phyloP scores from a whole-genome alignment of 108 stramenopile genomes.

The Aurantiochytrium sp. region DNA sequence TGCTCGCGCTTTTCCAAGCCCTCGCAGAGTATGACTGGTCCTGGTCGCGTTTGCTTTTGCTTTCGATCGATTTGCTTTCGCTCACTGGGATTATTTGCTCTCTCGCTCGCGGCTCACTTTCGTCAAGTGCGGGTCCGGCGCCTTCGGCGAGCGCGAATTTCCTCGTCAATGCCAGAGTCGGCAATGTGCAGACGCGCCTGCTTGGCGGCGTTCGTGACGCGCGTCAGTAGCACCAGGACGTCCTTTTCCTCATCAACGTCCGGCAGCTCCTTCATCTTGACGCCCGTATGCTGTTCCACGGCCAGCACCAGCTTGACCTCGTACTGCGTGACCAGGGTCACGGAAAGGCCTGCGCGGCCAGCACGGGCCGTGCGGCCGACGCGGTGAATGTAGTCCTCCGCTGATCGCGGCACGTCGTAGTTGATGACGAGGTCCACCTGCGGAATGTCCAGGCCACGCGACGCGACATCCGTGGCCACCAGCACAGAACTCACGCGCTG shows the following conservation, averaged over 20 bases:
- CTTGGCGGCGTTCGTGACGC: slow-evolving; percentile 47
- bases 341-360: slow-evolving; percentile 23
- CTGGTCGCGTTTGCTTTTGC: no score
- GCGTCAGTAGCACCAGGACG: slow-evolving; percentile 50
- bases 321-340: slow-evolving; percentile 50
- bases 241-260: slow-evolving; percentile 47
- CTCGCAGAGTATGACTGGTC: no score
- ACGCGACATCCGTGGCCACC: slow-evolving; percentile 97
- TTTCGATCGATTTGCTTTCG: no score
- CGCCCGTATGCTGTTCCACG: slow-evolving; percentile 44
- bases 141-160: not conserved
- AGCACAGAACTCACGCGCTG: slow-evolving; percentile 63
- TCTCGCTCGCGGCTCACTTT: no score
- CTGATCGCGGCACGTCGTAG: slow-evolving; percentile 88
- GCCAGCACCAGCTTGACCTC: slow-evolving; percentile 54
- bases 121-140: no score
- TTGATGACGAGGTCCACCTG: slow-evolving; percentile 92
- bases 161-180: not conserved
- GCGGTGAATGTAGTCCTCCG: slow-evolving; percentile 96
- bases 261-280: slow-evolving; percentile 33
- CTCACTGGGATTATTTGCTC: no score
- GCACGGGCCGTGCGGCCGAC: slow-evolving; percentile 83
- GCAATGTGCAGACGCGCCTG: slow-evolving; percentile 45
- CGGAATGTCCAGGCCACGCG: slow-evolving; percentile 89
- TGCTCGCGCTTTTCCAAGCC: no score